Conservation (phyloP, 148 eudicot species). For the Arbutus unedo region DNA sequence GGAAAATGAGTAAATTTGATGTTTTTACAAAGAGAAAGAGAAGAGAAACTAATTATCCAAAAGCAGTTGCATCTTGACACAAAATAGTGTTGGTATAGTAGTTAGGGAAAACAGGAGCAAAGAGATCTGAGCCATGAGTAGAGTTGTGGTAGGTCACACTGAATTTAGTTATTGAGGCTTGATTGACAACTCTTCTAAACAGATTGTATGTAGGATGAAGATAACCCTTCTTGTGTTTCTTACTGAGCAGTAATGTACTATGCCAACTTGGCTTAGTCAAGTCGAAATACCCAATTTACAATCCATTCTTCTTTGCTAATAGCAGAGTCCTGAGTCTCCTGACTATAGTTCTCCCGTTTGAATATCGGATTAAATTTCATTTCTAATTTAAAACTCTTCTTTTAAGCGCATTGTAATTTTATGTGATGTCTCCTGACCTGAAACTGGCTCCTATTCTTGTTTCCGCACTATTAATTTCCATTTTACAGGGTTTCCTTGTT, state of each 20-base stretch:
- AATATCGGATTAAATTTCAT: not conserved
- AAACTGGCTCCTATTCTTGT: not conserved
- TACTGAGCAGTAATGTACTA: not conserved
- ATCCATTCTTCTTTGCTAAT: not conserved
- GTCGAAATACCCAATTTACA: not conserved
- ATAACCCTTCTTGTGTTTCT: not conserved
- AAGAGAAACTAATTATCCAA: not conserved
- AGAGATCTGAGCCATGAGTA: not conserved
- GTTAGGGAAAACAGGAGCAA: not conserved
- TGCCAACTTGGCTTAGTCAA: not conserved
- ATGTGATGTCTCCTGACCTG: not conserved
- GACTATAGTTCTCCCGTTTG: not conserved
- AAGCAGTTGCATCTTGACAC: not conserved
- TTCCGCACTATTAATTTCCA: not conserved
- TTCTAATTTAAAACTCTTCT: not conserved
- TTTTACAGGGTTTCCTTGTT: not conserved
- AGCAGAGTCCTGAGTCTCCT: not conserved
- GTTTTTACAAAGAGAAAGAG: not conserved
- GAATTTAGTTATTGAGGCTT: not conserved
- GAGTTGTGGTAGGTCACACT: not conserved
- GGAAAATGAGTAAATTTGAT: not conserved
- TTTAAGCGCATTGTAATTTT: not conserved
- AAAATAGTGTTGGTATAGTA: not conserved
- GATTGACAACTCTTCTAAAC: not conserved
- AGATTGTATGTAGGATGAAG: not conserved